Evolutionary conservation across 2,329 filamentous ascomycete genomes (phyloP).

Genomic region (Colletotrichum melonis): DNA sequence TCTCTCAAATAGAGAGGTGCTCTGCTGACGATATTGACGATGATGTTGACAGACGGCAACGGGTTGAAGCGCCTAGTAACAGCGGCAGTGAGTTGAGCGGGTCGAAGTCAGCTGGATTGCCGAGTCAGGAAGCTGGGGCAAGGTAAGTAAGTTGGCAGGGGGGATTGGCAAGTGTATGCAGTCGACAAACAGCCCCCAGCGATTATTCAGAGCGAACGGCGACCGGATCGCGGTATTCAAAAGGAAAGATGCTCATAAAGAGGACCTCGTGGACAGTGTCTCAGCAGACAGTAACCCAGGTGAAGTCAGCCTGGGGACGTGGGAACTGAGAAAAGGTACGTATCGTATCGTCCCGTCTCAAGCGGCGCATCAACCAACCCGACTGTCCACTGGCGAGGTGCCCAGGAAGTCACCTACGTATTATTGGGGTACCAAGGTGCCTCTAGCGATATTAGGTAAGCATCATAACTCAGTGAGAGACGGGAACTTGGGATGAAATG

Average conservation of each 20-base stretch:
- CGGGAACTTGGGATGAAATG: too few relatives aligned
- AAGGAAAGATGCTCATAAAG: background rate
- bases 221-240: background rate
- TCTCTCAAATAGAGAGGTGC: slow-evolving; percentile 7
- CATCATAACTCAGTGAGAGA: too few relatives aligned
- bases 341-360: slow-evolving; percentile 12
- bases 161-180: slow-evolving; percentile 21
- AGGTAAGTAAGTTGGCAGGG: slow-evolving; percentile 9
- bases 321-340: slow-evolving; percentile 8
- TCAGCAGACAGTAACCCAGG: background rate
- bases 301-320: slow-evolving; percentile 4
- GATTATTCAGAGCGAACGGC: background rate
- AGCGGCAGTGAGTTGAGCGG: slow-evolving; percentile 6
- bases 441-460: background rate
- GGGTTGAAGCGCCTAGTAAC: slow-evolving; percentile 5
- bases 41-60: background rate
- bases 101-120: slow-evolving; percentile 28
- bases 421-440: background rate
- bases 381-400: background rate
- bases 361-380: background rate
- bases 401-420: too few relatives aligned
- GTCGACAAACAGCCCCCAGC: background rate
- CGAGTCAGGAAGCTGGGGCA: slow-evolving; percentile 30
- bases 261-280: slow-evolving; percentile 23
- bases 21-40: slow-evolving; percentile 8